Conservation (phyloP, 2,329 filamentous ascomycete genomes). For the Geoglossum cookeanum region DNA sequence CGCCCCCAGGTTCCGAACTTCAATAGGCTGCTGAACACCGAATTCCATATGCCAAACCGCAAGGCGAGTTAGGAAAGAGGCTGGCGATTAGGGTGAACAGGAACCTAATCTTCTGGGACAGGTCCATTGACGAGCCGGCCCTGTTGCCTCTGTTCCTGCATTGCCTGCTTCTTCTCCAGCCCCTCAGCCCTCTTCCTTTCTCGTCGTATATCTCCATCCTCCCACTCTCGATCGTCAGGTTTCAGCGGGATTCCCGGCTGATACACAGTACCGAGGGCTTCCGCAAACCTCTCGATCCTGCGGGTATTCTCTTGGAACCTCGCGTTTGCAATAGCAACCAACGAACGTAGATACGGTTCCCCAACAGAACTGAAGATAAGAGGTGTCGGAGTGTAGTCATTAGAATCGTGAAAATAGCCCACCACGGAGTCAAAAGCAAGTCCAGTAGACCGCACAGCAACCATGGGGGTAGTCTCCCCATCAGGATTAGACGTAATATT, state of each 20-base stretch:
- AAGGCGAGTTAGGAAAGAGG: background rate
- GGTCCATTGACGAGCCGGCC: background rate
- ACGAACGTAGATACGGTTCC: constrained; percentile 43
- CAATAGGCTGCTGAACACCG: no score
- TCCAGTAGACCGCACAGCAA: constrained; percentile 70
- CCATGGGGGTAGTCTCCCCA: constrained; percentile 43
- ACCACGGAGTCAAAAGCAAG: constrained; percentile 67
- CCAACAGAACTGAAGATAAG: constrained; percentile 37
- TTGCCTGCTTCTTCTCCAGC: constrained; percentile 1
- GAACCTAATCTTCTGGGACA: background rate
- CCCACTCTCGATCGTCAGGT: background rate
- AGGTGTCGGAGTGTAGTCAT: constrained; percentile 9
- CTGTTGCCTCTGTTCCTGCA: background rate
- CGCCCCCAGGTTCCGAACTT: no score
- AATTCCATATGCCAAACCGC: no score
- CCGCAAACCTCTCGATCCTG: constrained; percentile 3
- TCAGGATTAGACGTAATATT: constrained; percentile 30
- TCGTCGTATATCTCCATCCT: background rate
- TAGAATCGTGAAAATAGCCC: constrained; percentile 28
- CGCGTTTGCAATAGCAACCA: constrained; percentile 55
- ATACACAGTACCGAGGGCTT: background rate
- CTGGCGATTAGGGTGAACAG: background rate
- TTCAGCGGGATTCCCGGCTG: background rate
- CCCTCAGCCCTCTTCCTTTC: constrained; percentile 3
- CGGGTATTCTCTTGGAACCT: constrained; percentile 42